A percentile compares a stretch with the other conserved stretches of the same genome.
Conservation (phyloP, 2,329 filamentous ascomycete genomes). For the Sporothrix phasma region DNA sequence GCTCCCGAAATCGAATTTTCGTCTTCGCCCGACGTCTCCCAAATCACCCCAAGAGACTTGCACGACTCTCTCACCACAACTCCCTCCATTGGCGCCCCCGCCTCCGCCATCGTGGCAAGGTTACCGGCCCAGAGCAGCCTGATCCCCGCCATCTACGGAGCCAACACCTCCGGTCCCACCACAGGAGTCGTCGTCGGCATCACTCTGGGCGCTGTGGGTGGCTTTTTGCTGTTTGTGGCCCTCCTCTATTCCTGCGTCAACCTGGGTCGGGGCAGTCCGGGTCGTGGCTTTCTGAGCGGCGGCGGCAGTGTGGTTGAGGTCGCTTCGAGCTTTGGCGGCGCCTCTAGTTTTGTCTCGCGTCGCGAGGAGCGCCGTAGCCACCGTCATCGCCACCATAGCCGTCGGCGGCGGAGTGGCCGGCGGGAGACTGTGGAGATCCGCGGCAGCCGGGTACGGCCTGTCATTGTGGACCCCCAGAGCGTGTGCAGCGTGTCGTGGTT, state of each 20-base stretch:
- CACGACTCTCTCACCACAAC: neutral
- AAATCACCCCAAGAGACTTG: neutral
- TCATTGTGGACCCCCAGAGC: conserved; percentile 23
- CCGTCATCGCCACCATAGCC: conserved; percentile 8
- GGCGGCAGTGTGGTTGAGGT: conserved; percentile 14
- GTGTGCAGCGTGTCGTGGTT: conserved; percentile 23
- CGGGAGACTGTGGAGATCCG: conserved; percentile 25
- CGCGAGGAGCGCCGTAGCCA: neutral
- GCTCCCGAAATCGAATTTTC: neutral
- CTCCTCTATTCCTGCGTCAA: conserved; percentile 27
- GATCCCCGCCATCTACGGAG: conserved; percentile 26
- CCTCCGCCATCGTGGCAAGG: conserved; percentile 12
- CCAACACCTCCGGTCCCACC: conserved; percentile 21
- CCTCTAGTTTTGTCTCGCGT: conserved; percentile 21
- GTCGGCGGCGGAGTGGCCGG: conserved; percentile 17
- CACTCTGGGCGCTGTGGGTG: conserved; percentile 35
- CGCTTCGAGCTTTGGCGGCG: conserved; percentile 20
- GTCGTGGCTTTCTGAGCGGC: neutral
- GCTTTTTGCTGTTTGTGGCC: conserved; percentile 28
- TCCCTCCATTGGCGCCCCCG: neutral
- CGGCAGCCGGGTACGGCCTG: conserved; percentile 15
- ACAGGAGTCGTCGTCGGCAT: conserved; percentile 33
- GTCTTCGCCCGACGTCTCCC: neutral
- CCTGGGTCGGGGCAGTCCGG: conserved; percentile 17
- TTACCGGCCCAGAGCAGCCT: conserved; percentile 20